Base-by-base conservation (phyloP, 805 yeast genomes). In the Ogataea methanolica region DNA sequence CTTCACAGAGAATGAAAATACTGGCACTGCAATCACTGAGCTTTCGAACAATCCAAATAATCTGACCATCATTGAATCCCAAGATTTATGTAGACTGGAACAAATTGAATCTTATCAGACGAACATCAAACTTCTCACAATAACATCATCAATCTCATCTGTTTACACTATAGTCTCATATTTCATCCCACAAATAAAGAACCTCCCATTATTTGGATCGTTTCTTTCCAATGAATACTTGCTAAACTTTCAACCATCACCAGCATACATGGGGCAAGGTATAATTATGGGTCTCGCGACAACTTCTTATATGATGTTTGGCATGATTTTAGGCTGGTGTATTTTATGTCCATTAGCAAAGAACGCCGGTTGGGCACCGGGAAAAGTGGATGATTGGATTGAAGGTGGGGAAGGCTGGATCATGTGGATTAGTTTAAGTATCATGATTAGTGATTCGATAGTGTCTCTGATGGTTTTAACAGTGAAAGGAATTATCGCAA, bases 381-480 rank as follows among this genome's bases (percentile, higher is more conserved):
- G 96, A 0, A 83, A 82, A 3, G 80, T 88, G 2, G 94, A 86
- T 61, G 96, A 90, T 67, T 94, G 97, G 97, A 83, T 87, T 57
- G 75, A 79, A 23, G 98, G 98, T 3, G 87, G 91, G 1, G 97
- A 92, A 61, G 99, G 98, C 6, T 92, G 99, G 99, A 88, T 94
- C 46, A 72, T 92, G 63, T 92, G 99, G 99, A 73, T 90, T 46
- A 83, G 95, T 62, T 74, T 92, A 55, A 83, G 97, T 22, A 89
- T 91, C 43, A 92, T 92, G 99, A 88, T 92, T 17, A 83, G 88
- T 43, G 99, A 92, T 62, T 86, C 96, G 8, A 71, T 88, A 4
- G 88, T 91, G 4, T 85, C 96, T 2, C 86, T 92, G 57, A 51
- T 79, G 0, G 85, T 85, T 3, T 80, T 85, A 6, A 72, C 82